A percentile compares a stretch with the other conserved stretches of the same genome.
Evolutionary conservation across 495 filamentous ascomycete genomes (phyloP).

Genomic region (Paragyromitra xinjiangensis): DNA sequence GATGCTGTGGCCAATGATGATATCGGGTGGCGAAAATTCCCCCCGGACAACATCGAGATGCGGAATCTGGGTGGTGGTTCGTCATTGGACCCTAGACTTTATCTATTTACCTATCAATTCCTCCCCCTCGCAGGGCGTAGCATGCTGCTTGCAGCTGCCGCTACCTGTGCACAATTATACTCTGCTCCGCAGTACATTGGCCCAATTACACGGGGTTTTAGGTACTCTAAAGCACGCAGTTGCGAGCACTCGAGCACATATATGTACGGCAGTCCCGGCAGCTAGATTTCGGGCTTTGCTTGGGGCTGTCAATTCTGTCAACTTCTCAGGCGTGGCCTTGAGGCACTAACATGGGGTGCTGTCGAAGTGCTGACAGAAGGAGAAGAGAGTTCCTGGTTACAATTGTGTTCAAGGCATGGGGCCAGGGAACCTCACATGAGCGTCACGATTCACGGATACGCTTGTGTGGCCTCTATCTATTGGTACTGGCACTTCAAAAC

Average conservation of each 20-base stretch:
- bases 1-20: conserved; percentile 43
- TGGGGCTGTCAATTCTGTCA: conserved; percentile 14
- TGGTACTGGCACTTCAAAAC: conserved; percentile 28
- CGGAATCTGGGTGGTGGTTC: conserved; percentile 26
- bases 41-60: conserved; percentile 39
- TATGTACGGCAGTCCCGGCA: conserved; percentile 23
- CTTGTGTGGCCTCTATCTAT: conserved; percentile 45
- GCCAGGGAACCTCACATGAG: not conserved
- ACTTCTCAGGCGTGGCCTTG: not conserved
- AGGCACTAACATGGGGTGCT: conserved; percentile 1
- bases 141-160: conserved; percentile 11
- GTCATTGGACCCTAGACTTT: conserved; percentile 31
- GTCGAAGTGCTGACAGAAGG: conserved; percentile 1
- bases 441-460: conserved; percentile 1
- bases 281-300: not conserved
- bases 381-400: conserved; percentile 13
- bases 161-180: conserved; percentile 17
- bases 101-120: not conserved
- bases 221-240: conserved; percentile 11
- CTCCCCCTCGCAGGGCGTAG: not conserved
- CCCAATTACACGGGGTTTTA: not conserved
- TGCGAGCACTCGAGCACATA: conserved; percentile 21
- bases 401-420: conserved; percentile 3
- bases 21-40: conserved; percentile 33
- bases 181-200: not conserved